These are phyloP conservation scores for Lagerstroemia speciosa DNA, from an alignment of 345 rosid genomes.

Conservation along the genomic window DNA sequence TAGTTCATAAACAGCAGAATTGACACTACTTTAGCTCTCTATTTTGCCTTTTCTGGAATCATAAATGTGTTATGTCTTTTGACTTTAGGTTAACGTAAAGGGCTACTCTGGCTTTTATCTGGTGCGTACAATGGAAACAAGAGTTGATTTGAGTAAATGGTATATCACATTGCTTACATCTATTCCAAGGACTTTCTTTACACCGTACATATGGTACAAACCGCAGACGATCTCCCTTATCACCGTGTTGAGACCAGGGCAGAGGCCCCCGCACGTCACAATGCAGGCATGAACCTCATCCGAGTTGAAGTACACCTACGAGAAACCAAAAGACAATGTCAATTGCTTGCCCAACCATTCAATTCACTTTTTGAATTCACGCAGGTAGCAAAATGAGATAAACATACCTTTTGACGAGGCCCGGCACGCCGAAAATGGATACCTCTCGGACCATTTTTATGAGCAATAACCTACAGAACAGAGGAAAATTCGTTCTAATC, in stretches of 20 bases:
- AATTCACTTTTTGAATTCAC: not conserved
- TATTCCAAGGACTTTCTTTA: slow-evolving; percentile 62
- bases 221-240: slow-evolving; percentile 78
- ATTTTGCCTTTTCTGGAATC: no score
- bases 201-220: slow-evolving; percentile 76
- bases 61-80: no score
- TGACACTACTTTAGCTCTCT: no score
- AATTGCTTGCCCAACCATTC: not conserved
- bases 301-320: slow-evolving; percentile 61
- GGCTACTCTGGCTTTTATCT: no score
- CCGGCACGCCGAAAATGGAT: slow-evolving; percentile 88
- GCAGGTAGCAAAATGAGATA: not conserved
- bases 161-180: slow-evolving; percentile 44
- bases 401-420: slow-evolving; percentile 73
- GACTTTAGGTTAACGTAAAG: no score
- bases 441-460: slow-evolving; percentile 70
- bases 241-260: slow-evolving; percentile 90
- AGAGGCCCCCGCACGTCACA: slow-evolving; percentile 91
- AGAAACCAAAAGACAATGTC: not conserved
- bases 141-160: not conserved
- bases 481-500: not conserved
- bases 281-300: slow-evolving; percentile 86
- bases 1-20: no score
- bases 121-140: not conserved
- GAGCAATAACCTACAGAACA: slow-evolving; percentile 57